phyloP scores from a whole-genome alignment of 257 asterid genomes.

The Gentiana straminea region DNA sequence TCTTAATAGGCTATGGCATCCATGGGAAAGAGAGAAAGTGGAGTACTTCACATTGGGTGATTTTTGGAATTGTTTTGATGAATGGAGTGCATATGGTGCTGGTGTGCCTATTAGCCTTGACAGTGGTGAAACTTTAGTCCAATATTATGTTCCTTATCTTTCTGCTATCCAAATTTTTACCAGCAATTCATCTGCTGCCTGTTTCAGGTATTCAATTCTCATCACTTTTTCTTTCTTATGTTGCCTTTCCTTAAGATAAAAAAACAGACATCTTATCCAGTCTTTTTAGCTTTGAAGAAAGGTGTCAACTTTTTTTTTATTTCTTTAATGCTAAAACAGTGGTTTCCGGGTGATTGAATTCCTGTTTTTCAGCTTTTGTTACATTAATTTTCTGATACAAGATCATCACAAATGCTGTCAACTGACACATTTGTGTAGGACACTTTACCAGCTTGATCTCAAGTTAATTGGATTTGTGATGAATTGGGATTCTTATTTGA shows the following conservation, averaged over 20 bases:
- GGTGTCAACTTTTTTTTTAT: not conserved
- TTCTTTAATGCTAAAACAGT: not conserved
- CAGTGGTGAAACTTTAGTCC: constrained; percentile 56
- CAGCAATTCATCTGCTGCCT: constrained; percentile 52
- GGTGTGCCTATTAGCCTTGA: constrained; percentile 72
- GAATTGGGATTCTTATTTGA: constrained; percentile 1
- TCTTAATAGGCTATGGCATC: constrained; percentile 90
- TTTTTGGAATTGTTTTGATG: constrained; percentile 79
- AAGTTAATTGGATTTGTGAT: not conserved
- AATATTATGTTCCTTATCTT: constrained; percentile 87
- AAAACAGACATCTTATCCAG: not conserved
- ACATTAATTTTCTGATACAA: no score
- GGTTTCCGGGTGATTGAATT: constrained; percentile 6
- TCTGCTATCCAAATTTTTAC: constrained; percentile 95
- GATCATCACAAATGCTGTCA: no score
- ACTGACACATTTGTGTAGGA: no score
- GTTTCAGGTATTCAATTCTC: constrained; percentile 44
- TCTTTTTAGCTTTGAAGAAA: not conserved
- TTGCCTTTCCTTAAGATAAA: no score
- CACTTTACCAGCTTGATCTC: not conserved
- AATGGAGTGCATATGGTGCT: constrained; percentile 94
- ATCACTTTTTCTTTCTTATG: not conserved
- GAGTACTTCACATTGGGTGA: constrained; percentile 76
- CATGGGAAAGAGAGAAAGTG: constrained; percentile 80
- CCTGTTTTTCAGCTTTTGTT: not conserved